A percentile compares a stretch with the other conserved stretches of the same genome.
phyloP scores from a whole-genome alignment of 176 grass and related monocot genomes.

The Poa annua region DNA sequence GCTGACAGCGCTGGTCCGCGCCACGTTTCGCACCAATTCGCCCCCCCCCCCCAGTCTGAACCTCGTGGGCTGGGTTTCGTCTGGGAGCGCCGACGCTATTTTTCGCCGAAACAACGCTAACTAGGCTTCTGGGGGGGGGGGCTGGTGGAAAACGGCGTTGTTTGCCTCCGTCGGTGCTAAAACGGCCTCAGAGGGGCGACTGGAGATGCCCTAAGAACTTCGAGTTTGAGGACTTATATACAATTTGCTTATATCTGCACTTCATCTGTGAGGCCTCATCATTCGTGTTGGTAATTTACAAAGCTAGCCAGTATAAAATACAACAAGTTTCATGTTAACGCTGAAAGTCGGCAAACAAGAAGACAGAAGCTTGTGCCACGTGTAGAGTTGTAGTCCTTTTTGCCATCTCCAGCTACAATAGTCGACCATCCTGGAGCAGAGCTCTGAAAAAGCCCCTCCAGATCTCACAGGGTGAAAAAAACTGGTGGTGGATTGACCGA shows the following conservation, averaged over 20 bases:
- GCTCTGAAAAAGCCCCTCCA: slow-evolving; percentile 26
- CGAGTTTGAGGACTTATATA: neutral
- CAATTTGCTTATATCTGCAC: neutral
- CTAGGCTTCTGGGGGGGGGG: too few relatives aligned
- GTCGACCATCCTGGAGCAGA: neutral
- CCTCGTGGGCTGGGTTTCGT: too few relatives aligned
- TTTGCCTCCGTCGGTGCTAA: too few relatives aligned
- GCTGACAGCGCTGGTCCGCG: too few relatives aligned
- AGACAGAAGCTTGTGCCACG: neutral
- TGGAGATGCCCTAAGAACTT: neutral
- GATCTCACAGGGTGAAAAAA: slow-evolving; percentile 77
- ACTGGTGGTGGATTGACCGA: slow-evolving; percentile 45
- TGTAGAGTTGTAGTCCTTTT: neutral
- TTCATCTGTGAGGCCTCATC: neutral
- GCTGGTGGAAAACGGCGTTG: too few relatives aligned
- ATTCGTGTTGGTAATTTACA: slow-evolving; percentile 33
- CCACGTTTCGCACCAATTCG: too few relatives aligned
- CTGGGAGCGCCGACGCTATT: too few relatives aligned
- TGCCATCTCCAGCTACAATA: slow-evolving; percentile 30
- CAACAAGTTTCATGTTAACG: slow-evolving; percentile 16
- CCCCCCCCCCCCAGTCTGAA: too few relatives aligned
- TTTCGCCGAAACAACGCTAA: too few relatives aligned
- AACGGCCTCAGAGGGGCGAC: too few relatives aligned
- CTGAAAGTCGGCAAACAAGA: slow-evolving; percentile 3
- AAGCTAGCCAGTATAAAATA: slow-evolving; percentile 12